Conservation (phyloP, 1,139 yeast genomes). For the Scheffersomyces cryptocercus region DNA sequence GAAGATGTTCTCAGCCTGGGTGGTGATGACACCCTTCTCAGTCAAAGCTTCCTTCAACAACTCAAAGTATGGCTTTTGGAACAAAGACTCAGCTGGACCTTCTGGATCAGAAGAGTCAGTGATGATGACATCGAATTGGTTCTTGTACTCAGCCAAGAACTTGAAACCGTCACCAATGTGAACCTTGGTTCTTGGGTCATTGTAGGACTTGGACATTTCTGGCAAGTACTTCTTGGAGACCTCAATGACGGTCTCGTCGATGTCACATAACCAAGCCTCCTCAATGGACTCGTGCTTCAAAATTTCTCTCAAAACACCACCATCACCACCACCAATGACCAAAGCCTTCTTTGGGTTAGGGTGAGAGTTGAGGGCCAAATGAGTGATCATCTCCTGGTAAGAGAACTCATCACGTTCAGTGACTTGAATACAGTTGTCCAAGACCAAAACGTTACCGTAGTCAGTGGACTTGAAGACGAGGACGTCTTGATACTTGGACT, state of each 20-base stretch:
- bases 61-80: conserved; percentile 84
- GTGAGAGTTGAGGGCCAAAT: conserved; percentile 85
- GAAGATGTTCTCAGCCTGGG: conserved; percentile 93
- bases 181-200: conserved; percentile 78
- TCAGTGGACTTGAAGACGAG: conserved; percentile 83
- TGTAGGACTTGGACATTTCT: conserved; percentile 75
- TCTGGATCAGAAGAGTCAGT: conserved; percentile 97
- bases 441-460: conserved; percentile 88
- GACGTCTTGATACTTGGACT: conserved; percentile 78
- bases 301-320: conserved; percentile 91
- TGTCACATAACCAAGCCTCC: conserved; percentile 86
- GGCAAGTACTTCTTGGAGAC: conserved; percentile 84
- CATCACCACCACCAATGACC: conserved; percentile 96
- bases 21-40: conserved; percentile 83
- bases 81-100: conserved; percentile 90
- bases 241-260: conserved; percentile 85
- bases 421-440: conserved; percentile 89
- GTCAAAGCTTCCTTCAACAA: conserved; percentile 78
- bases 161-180: conserved; percentile 93
- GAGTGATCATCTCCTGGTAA: conserved; percentile 94
- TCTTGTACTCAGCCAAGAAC: conserved; percentile 70
- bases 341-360: conserved; percentile 87
- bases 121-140: conserved; percentile 83
- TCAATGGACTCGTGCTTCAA: conserved; percentile 83
- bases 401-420: conserved; percentile 95